Conservation (phyloP, 306 rosid genomes). For the cucumber (Cucumis sativus) region Cucumber_9930_V3 NC_026655.2:812001-812500, state of each 20-base stretch:
- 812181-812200: conserved; percentile 70
- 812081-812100: conserved; percentile 38
- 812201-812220: conserved; percentile 62
- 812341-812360: conserved; percentile 77
- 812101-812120: conserved; percentile 30
- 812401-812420: conserved; percentile 54
- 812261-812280: conserved; percentile 64
- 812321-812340: conserved; percentile 64
- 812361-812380: conserved; percentile 69
- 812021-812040: background rate
- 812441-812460: conserved; percentile 76
- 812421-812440: conserved; percentile 61
- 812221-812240: conserved; percentile 51
- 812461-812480: conserved; percentile 76
- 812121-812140: conserved; percentile 40
- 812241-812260: conserved; percentile 77
- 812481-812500: conserved; percentile 64
- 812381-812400: conserved; percentile 61
- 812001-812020: background rate
- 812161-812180: conserved; percentile 53
- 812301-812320: conserved; percentile 66
- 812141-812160: conserved; percentile 38
- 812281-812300: conserved; percentile 82
- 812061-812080: conserved; percentile 3
- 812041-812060: background rate